Base-by-base conservation (phyloP, 2,329 filamentous ascomycete species). In the Xylaria digitata region DNA sequence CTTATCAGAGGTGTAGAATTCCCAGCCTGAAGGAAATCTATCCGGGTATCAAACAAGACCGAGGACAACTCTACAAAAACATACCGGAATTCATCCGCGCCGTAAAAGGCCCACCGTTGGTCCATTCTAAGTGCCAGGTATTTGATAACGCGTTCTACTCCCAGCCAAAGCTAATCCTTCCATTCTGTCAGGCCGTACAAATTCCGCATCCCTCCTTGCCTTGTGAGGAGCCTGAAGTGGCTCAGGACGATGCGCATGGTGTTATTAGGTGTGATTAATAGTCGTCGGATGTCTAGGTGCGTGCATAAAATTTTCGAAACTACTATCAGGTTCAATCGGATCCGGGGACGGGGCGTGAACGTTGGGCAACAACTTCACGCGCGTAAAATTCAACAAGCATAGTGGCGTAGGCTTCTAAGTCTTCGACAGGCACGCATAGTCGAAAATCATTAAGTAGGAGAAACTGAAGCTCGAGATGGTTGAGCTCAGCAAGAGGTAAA, bases 351-450 rank as follows among this genome's bases (percentile, higher is more conserved):
- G 72, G 71, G 8, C 70, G 72, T 26, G 72, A 71, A 23, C 76
- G 75, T 63, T 81, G 80, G 6, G 79, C 79, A 30, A 97, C 87
- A 17, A 97, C 90, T 78, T 99, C 96, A 61, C 95, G 87, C 0
- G 94, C 95, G 76, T 98, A 99, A 76, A 98, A 99, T 76, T 98
- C 95, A 17, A 99, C 96, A 13, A 99, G 85, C 95, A 98, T 98
- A 0, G 96, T 99, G 5, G 94, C 96, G 75, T 99, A 99, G 0
- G 94, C 93, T 79, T 99, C 96, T 66, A 99, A 87, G 75, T 98
- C 95, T 81, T 98, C 96, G 15, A 98, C 91, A 0, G 95, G 92
- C 9, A 99, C 91, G 1, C 93, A 93, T 17, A 99, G 89, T 66
- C 95, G 90, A 79, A 99, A 99, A 78, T 98, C 96, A 80, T 99